A percentile compares a stretch with the other conserved stretches of the same genome.
These are phyloP conservation scores for Amphibolis antarctica DNA, from an alignment of 106 monocot species.

Conservation along the genomic window DNA sequence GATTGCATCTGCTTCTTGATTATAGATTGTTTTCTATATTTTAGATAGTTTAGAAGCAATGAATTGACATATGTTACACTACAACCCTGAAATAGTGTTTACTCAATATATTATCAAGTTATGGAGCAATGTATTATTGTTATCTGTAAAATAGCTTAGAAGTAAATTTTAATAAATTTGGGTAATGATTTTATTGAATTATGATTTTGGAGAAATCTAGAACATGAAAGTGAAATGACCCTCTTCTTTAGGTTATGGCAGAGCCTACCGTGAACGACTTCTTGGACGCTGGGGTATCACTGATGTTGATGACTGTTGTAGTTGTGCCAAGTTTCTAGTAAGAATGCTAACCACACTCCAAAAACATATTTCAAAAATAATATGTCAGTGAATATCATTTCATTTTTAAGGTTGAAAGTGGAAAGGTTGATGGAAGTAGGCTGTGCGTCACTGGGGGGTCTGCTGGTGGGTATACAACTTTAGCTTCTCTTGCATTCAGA, in stretches of 20 bases:
- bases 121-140: too few species aligned
- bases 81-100: too few species aligned
- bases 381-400: background rate
- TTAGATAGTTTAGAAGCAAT: too few species aligned
- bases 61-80: too few species aligned
- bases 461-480: slow-evolving; percentile 91
- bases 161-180: too few species aligned
- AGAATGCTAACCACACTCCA: background rate
- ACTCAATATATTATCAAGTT: too few species aligned
- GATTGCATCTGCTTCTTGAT: background rate
- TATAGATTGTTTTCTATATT: too few species aligned
- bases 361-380: background rate
- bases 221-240: too few species aligned
- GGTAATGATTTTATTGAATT: too few species aligned
- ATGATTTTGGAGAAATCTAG: background rate
- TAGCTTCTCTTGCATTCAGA: slow-evolving; percentile 81
- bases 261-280: slow-evolving; percentile 79
- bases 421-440: slow-evolving; percentile 63
- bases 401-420: slow-evolving; percentile 42
- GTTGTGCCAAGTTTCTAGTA: slow-evolving; percentile 77
- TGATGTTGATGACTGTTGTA: slow-evolving; percentile 95
- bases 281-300: slow-evolving; percentile 75
- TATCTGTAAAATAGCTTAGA: too few species aligned
- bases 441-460: slow-evolving; percentile 84
- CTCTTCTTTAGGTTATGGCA: slow-evolving; percentile 76